Percentiles rank a stretch among this genome's conserved stretches.
Evolutionary conservation across 2,329 filamentous ascomycete genomes (phyloP).

Genomic region (Metarhizium sp.): DNA sequence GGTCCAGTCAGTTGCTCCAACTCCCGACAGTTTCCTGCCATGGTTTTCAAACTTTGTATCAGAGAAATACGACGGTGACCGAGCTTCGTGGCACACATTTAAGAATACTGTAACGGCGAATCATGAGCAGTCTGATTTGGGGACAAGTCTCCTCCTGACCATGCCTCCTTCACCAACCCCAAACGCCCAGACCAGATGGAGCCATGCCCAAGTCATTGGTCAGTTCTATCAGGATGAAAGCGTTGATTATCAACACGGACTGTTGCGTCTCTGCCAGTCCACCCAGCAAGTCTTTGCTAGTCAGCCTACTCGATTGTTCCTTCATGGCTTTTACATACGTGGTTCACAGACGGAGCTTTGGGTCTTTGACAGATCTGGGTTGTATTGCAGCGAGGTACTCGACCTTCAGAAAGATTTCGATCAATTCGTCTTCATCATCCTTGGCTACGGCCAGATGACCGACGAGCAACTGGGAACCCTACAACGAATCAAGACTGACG

Average conservation of each 20-base stretch:
- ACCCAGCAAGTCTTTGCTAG: constrained; percentile 18
- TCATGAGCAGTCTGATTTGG: constrained; percentile 3
- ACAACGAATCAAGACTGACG: constrained; percentile 14
- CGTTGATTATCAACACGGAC: constrained; percentile 9
- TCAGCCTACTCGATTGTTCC: constrained; percentile 21
- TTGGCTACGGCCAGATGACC: constrained; percentile 21
- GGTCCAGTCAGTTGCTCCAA: background rate
- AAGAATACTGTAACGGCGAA: constrained; percentile 1
- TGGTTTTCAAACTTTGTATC: constrained; percentile 10
- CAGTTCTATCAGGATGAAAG: constrained; percentile 5
- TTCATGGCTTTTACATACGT: constrained; percentile 26
- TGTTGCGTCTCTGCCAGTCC: constrained; percentile 10
- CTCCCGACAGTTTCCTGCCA: constrained; percentile 3
- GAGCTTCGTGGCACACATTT: constrained; percentile 9
- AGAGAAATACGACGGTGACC: constrained; percentile 8
- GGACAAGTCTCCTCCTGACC: background rate
- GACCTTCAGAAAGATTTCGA: constrained; percentile 18
- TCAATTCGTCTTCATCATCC: constrained; percentile 18
- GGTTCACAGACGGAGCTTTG: constrained; percentile 22
- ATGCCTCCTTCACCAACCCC: constrained; percentile 3
- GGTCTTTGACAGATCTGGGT: constrained; percentile 27
- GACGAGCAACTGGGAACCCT: constrained; percentile 16
- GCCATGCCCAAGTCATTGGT: constrained; percentile 10
- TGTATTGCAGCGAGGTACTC: constrained; percentile 21
- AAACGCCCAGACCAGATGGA: constrained; percentile 6